phyloP scores from a whole-genome alignment of 495 filamentous ascomycete species.

The Lentithecium fluviatile region DNA sequence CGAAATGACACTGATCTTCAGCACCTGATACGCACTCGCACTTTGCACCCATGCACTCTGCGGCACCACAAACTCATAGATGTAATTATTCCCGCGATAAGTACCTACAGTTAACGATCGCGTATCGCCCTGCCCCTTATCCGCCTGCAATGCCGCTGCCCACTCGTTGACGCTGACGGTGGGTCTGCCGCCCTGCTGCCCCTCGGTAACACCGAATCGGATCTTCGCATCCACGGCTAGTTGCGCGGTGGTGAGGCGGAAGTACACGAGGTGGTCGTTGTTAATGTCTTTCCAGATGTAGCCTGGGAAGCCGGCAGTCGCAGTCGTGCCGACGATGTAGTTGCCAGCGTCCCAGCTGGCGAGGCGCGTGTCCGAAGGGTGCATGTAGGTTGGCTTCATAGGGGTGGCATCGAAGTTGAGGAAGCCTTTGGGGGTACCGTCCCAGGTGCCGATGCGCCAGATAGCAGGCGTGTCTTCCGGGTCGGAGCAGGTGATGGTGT shows the following conservation, averaged over 20 bases:
- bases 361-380: constrained; percentile 5
- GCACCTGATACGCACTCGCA: neutral
- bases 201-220: constrained; percentile 5
- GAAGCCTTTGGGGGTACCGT: constrained; percentile 12
- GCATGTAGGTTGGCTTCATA: constrained; percentile 14
- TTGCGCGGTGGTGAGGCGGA: constrained; percentile 6
- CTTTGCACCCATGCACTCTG: constrained; percentile 3
- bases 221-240: neutral
- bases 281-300: constrained; percentile 15
- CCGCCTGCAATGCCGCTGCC: neutral
- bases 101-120: constrained; percentile 4
- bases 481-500: constrained; percentile 5
- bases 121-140: constrained; percentile 6
- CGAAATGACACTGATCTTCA: constrained; percentile 1
- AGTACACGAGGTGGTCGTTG: constrained; percentile 10
- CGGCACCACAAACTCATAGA: constrained; percentile 5
- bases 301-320: neutral
- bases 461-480: constrained; percentile 5
- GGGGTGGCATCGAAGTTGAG: constrained; percentile 2
- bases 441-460: constrained; percentile 7
- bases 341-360: neutral
- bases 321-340: constrained; percentile 5
- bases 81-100: constrained; percentile 9
- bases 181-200: constrained; percentile 2
- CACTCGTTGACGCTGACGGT: neutral